Conservation (phyloP, 331 rosid species). For the Ulmus americana region DNA sequence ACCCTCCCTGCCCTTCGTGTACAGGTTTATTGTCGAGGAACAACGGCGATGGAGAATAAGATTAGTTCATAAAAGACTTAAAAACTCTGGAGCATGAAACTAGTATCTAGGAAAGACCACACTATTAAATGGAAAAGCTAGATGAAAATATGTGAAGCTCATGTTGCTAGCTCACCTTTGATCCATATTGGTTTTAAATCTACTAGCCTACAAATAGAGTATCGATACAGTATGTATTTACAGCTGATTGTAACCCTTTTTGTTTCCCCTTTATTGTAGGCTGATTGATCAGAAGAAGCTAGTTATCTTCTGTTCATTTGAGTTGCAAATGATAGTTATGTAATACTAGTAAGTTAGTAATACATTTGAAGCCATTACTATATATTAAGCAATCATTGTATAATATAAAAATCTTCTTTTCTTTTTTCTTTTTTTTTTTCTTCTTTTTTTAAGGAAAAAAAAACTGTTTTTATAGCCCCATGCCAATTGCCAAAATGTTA, state of each 20-base stretch:
- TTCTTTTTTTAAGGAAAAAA: too few species aligned
- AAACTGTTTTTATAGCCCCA: too few species aligned
- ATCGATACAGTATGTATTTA: slow-evolving; percentile 8
- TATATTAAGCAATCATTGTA: slow-evolving; percentile 1
- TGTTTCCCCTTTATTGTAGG: not conserved
- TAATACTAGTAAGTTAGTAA: not conserved
- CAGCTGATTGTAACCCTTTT: not conserved
- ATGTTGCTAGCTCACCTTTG: slow-evolving; percentile 18
- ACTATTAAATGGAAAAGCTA: slow-evolving; percentile 11
- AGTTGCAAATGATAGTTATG: slow-evolving; percentile 2
- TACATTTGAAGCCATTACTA: not conserved
- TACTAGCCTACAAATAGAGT: not conserved
- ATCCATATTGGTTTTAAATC: slow-evolving; percentile 20
- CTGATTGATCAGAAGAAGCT: not conserved
- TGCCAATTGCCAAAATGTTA: too few species aligned
- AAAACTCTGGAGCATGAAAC: slow-evolving; percentile 11
- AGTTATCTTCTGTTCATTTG: not conserved
- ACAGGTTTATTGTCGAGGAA: slow-evolving; percentile 28
- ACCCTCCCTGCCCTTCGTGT: slow-evolving; percentile 70
- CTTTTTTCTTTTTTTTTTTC: too few species aligned
- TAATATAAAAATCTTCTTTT: not conserved
- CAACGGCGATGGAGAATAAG: slow-evolving; percentile 24
- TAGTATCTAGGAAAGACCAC: slow-evolving; percentile 21
- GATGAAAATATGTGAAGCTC: slow-evolving; percentile 11
- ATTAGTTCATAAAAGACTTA: slow-evolving; percentile 9